Conservation (phyloP, 2,329 filamentous ascomycete genomes). For the Fusarium duplospermum region DNA sequence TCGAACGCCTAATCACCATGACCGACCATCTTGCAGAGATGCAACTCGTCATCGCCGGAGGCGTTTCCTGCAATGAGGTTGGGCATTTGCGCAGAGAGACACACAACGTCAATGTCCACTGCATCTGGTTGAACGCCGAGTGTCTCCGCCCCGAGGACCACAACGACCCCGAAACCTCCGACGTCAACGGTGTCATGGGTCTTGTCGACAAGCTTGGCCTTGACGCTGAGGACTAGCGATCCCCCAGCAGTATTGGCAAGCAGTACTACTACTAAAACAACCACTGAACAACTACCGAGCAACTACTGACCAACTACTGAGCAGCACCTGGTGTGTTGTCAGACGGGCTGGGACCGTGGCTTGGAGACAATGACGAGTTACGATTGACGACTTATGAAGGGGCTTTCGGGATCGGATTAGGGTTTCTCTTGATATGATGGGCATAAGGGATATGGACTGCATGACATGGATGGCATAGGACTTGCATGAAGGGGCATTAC, state of each 20-base stretch:
- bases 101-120: slow-evolving; percentile 24
- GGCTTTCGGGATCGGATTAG: slow-evolving; percentile 3
- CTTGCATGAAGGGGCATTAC: neutral
- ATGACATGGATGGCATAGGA: neutral
- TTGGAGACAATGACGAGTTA: neutral
- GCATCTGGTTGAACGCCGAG: slow-evolving; percentile 62
- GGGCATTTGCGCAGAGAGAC: slow-evolving; percentile 44
- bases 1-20: slow-evolving; percentile 51
- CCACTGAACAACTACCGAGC: neutral
- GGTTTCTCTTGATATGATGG: neutral
- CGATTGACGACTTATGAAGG: slow-evolving; percentile 8
- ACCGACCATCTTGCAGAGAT: slow-evolving; percentile 47
- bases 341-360: neutral
- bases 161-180: slow-evolving; percentile 38
- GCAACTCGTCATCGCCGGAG: slow-evolving; percentile 65
- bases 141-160: slow-evolving; percentile 34
- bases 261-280: slow-evolving; percentile 27
- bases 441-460: neutral
- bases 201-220: slow-evolving; percentile 39
- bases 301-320: neutral
- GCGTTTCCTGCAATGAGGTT: slow-evolving; percentile 59
- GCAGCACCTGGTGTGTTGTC: neutral
- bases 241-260: slow-evolving; percentile 44
- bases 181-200: slow-evolving; percentile 40
- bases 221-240: slow-evolving; percentile 42